A percentile compares a stretch with the other conserved stretches of the same genome.
phyloP scores from a whole-genome alignment of 441 rosid genomes.

The Dalechampia spathulata region DNA sequence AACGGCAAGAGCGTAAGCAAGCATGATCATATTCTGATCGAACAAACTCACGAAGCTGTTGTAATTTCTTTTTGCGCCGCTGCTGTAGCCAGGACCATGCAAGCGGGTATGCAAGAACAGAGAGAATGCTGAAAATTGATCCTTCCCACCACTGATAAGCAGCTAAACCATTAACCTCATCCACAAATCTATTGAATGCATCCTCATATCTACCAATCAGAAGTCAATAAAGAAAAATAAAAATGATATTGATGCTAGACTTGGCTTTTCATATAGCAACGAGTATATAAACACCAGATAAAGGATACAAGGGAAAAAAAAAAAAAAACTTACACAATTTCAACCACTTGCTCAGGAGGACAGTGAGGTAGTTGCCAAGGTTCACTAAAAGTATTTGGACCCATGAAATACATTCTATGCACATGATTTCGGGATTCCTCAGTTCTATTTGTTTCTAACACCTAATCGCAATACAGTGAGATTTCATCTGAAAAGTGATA shows the following conservation, averaged over 20 bases:
- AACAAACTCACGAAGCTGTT: conserved; percentile 86
- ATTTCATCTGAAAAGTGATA: conserved; percentile 1
- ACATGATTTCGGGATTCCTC: conserved; percentile 89
- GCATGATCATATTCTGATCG: conserved; percentile 93
- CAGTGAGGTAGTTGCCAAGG: conserved; percentile 82
- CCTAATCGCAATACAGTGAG: conserved; percentile 32
- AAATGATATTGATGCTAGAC: neutral
- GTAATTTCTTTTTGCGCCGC: conserved; percentile 63
- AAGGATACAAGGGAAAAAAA: conserved; percentile 2
- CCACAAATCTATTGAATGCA: conserved; percentile 76
- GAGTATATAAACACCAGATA: neutral
- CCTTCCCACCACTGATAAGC: conserved; percentile 99
- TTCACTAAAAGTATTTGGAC: conserved; percentile 75
- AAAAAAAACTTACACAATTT: conserved; percentile 61
- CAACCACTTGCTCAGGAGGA: conserved; percentile 76
- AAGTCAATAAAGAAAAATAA: conserved; percentile 9
- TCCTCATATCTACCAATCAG: conserved; percentile 60
- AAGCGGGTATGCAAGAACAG: conserved; percentile 71
- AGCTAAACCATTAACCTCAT: conserved; percentile 77
- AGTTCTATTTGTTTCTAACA: conserved; percentile 67
- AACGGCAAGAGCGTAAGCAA: conserved; percentile 91
- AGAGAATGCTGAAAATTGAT: conserved; percentile 59
- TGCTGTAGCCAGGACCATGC: conserved; percentile 91
- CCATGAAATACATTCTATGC: conserved; percentile 86
- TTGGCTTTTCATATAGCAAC: neutral